Evolutionary conservation across 352 stramenopile species (phyloP), one percentile per base, ranked within the genome.

Genomic region (Albugo candida): DNA sequence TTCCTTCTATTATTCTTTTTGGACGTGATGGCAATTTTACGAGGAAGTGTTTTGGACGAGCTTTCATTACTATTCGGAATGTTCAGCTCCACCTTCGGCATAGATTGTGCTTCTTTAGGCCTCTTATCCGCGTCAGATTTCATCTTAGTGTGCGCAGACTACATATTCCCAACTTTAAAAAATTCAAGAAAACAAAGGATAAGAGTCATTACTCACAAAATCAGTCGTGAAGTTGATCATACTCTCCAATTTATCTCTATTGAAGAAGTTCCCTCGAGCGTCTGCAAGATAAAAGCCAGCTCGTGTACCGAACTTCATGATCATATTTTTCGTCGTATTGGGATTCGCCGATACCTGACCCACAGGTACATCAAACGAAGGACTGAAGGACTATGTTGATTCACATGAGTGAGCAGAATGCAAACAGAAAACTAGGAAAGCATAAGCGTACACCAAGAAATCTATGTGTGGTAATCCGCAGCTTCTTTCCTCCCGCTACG

Each of bases 271-370:
- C 51, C 77, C 77, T 37, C 68, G 61, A 24, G 72, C 64, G 49
- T 91, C 77, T 16, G 86, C 76, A 34, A 91, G 67, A 56, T 70
- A 91, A 52, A 87, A 91, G 3, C 66, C 74, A 13, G 62, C 64
- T 20, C 70, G 71, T 44, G 71, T 80, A 34, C 60, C 70, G 18
- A 91, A 52, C 51, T 91, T 91, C 40, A 91, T 59, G 48, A 86
- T 86, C 48, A 91, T 83, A 55, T 85, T 84, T 55, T 80, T 87
- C 52, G 80, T 82, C 46, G 65, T 87, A 56, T 87, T 83, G 2
- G 74, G 73, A 51, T 85, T 61, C 17, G 74, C 77, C 38, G 74
- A 86, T 12, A 91, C 64, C 38, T 80, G 63, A 36, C 59, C 61
- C 5, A 75, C 69, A 0, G 77, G 73, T 21, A 84, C 70, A 36